phyloP scores from a whole-genome alignment of 768 basidiomycete species.

The Trametes cubensis region DNA sequence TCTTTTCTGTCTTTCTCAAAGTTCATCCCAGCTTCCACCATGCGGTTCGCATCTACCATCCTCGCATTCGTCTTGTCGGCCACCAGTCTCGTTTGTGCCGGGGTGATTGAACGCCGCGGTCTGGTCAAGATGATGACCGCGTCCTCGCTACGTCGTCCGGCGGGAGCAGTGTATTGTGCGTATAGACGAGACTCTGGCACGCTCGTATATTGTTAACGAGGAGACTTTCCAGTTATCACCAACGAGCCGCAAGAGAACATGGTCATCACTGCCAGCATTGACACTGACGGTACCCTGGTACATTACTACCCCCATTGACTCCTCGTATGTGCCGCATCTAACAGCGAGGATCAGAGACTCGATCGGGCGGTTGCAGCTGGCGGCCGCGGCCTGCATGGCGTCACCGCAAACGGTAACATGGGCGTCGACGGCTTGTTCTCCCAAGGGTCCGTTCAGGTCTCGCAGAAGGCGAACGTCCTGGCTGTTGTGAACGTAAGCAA shows the following conservation, averaged over 20 bases:
- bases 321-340: neutral
- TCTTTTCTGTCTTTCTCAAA: neutral
- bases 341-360: conserved; percentile 18
- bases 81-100: conserved; percentile 14
- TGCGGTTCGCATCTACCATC: conserved; percentile 9
- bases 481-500: conserved; percentile 31
- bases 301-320: conserved; percentile 2
- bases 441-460: conserved; percentile 30
- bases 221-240: conserved; percentile 44
- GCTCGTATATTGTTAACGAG: neutral
- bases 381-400: conserved; percentile 31
- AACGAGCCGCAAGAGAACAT: conserved; percentile 51
- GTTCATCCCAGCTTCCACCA: neutral
- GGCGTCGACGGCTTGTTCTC: conserved; percentile 29
- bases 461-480: conserved; percentile 23
- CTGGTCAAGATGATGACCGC: conserved; percentile 14
- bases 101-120: conserved; percentile 4
- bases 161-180: conserved; percentile 33
- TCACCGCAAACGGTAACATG: conserved; percentile 15
- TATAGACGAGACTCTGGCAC: neutral
- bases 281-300: conserved; percentile 45
- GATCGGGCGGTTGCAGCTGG: conserved; percentile 21
- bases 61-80: conserved; percentile 10
- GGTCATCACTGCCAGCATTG: conserved; percentile 46
- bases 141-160: conserved; percentile 1